phyloP scores from a whole-genome alignment of 1,284 basidiomycete species.

The Rhodotorula sp. region DNA sequence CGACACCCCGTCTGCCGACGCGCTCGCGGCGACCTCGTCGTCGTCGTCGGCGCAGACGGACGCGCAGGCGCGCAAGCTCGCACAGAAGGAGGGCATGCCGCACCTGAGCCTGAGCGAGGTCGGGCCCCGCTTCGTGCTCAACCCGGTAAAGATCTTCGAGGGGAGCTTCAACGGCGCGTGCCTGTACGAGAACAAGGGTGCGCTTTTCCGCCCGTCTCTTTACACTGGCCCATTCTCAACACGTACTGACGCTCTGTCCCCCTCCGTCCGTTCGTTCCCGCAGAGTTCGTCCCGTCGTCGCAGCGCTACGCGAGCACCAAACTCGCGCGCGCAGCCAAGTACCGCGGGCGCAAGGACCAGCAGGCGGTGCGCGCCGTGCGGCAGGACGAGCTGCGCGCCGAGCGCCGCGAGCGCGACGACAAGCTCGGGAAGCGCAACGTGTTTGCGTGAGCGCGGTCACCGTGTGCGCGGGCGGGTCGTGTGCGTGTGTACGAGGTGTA shows the following conservation, averaged over 20 bases:
- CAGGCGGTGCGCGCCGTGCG: slow-evolving; percentile 35
- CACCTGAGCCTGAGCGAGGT: slow-evolving; percentile 82
- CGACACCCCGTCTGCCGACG: slow-evolving; percentile 63
- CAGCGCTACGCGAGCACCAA: slow-evolving; percentile 20
- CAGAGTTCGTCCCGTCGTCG: slow-evolving; percentile 43
- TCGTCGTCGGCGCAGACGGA: slow-evolving; percentile 27
- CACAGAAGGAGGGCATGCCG: slow-evolving; percentile 42
- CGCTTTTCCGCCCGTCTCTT: slow-evolving; percentile 39
- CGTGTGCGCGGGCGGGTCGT: too few relatives aligned
- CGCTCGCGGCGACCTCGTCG: slow-evolving; percentile 47
- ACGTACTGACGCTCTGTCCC: background rate
- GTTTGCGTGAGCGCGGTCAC: slow-evolving; percentile 26
- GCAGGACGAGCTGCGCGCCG: slow-evolving; percentile 13
- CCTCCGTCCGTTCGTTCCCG: background rate
- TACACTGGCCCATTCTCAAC: too few relatives aligned
- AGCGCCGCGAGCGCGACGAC: slow-evolving; percentile 20
- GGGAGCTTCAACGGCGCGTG: slow-evolving; percentile 94
- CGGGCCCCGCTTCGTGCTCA: slow-evolving; percentile 94
- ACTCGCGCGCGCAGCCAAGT: slow-evolving; percentile 41
- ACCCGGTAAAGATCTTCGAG: slow-evolving; percentile 97
- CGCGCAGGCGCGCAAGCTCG: slow-evolving; percentile 43
- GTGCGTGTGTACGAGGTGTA: background rate
- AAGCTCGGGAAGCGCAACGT: slow-evolving; percentile 38
- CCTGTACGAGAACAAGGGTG: slow-evolving; percentile 92
- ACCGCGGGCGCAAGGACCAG: slow-evolving; percentile 39